Percentiles rank a stretch among this genome's conserved stretches.
Evolutionary conservation across 2,329 filamentous ascomycete genomes (phyloP).

Genomic region (Colletotrichum filicis): DNA sequence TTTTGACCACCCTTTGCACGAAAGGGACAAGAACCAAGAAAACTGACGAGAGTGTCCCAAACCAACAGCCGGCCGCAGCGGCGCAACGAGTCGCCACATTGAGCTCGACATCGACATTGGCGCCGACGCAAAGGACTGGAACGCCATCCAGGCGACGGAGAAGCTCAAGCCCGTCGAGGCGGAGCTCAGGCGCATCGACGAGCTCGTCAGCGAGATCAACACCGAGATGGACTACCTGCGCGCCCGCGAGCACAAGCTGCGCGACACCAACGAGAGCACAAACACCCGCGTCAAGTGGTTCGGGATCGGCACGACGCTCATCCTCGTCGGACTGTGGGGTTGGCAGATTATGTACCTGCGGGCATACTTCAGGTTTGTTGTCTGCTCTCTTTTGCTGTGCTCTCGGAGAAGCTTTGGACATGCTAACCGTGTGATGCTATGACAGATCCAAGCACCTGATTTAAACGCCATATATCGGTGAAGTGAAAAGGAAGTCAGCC

Average conservation of each 20-base stretch:
- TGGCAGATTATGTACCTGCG: constrained; percentile 99
- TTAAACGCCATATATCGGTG: constrained; percentile 47
- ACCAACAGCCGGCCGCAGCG: constrained; percentile 48
- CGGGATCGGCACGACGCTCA: constrained; percentile 90
- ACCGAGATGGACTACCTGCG: constrained; percentile 97
- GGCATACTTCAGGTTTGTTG: constrained; percentile 85
- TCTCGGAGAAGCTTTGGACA: neutral
- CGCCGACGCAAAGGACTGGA: constrained; percentile 98
- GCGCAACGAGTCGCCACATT: constrained; percentile 73
- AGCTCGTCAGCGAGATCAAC: constrained; percentile 89
- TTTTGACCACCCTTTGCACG: no score
- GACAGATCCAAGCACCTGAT: constrained; percentile 76
- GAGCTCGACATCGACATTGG: constrained; percentile 97
- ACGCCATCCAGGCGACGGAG: constrained; percentile 92
- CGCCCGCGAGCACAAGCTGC: constrained; percentile 88
- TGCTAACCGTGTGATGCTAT: constrained; percentile 24
- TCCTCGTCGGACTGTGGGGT: constrained; percentile 87
- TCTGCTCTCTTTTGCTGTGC: no score
- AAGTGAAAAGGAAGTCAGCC: neutral
- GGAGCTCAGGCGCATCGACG: constrained; percentile 91
- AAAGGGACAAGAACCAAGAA: neutral
- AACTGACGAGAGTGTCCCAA: constrained; percentile 35
- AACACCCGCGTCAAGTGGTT: constrained; percentile 99
- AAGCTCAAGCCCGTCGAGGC: constrained; percentile 98
- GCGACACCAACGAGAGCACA: constrained; percentile 99